These are phyloP conservation scores for Ophiocordyceps camponoti-rufipedis DNA, from an alignment of 2,329 filamentous ascomycete species.

Conservation along the genomic window DNA sequence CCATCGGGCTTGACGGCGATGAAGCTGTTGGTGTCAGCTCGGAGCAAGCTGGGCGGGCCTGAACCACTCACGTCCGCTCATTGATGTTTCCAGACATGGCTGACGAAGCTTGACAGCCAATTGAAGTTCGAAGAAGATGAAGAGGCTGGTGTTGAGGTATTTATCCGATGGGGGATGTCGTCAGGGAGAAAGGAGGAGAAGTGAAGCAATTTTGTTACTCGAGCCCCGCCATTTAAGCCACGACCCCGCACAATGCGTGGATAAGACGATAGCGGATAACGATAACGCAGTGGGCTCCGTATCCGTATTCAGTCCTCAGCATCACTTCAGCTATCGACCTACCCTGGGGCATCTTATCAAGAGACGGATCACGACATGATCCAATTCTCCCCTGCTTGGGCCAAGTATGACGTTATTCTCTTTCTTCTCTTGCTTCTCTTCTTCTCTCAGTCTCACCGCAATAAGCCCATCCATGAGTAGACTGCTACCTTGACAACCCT, in stretches of 20 bases:
- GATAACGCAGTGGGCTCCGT: too few species aligned
- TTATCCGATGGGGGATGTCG: neutral
- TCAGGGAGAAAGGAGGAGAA: neutral
- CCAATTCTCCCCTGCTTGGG: too few species aligned
- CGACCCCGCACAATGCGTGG: neutral
- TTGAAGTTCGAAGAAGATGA: conserved; percentile 1
- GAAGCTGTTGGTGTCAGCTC: conserved; percentile 46
- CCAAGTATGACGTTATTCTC: too few species aligned
- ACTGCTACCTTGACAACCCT: too few species aligned
- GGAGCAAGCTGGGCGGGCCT: conserved; percentile 3
- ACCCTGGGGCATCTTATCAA: too few species aligned
- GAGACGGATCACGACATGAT: too few species aligned
- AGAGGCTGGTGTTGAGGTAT: neutral
- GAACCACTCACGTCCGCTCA: conserved; percentile 69
- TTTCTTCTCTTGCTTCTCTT: too few species aligned
- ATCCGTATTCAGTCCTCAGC: neutral
- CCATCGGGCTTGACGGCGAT: conserved; percentile 99
- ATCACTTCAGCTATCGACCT: too few species aligned
- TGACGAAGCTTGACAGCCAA: conserved; percentile 9
- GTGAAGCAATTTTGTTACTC: neutral
- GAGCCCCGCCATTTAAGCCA: neutral
- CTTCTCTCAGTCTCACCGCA: too few species aligned
- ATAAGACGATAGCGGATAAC: too few species aligned
- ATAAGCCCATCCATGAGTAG: too few species aligned
- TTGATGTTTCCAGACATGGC: conserved; percentile 41